phyloP scores from a whole-genome alignment of 2,329 filamentous ascomycete genomes.

The Trichoderma harzianum region DNA sequence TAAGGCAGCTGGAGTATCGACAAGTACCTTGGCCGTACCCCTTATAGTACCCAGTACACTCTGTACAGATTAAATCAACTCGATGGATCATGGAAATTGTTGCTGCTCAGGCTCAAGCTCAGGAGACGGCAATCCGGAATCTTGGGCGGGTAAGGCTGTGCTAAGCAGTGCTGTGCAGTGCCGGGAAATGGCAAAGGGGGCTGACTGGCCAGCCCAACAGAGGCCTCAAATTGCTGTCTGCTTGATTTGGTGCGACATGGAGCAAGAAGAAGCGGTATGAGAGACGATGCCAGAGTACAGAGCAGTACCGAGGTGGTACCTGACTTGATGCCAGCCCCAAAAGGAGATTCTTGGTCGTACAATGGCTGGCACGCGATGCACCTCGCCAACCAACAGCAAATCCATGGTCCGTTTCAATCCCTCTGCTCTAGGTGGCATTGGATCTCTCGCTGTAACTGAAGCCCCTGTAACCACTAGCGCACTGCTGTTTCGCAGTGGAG shows the following conservation, averaged over 20 bases:
- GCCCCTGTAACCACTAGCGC: conserved; percentile 11
- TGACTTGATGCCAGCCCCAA: background rate
- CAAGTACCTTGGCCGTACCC: background rate
- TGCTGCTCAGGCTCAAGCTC: background rate
- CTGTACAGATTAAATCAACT: background rate
- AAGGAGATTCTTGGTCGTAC: background rate
- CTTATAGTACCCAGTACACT: background rate
- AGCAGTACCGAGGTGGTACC: background rate
- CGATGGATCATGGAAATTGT: background rate
- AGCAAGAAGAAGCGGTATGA: background rate
- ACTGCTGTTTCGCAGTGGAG: conserved; percentile 4
- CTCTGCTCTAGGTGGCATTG: background rate
- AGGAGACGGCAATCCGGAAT: conserved; percentile 1
- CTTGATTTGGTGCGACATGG: background rate
- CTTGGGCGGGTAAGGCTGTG: background rate
- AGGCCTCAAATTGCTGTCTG: background rate
- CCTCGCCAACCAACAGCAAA: background rate
- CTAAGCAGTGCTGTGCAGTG: background rate
- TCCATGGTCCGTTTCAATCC: background rate
- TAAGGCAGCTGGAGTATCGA: background rate
- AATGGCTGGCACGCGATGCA: background rate
- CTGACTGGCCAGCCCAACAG: background rate
- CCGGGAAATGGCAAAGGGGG: background rate
- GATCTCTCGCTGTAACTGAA: background rate
- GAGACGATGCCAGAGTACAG: background rate